These are phyloP conservation scores for Leonotis leonurus DNA, from an alignment of 257 asterid species.

Conservation along the genomic window DNA sequence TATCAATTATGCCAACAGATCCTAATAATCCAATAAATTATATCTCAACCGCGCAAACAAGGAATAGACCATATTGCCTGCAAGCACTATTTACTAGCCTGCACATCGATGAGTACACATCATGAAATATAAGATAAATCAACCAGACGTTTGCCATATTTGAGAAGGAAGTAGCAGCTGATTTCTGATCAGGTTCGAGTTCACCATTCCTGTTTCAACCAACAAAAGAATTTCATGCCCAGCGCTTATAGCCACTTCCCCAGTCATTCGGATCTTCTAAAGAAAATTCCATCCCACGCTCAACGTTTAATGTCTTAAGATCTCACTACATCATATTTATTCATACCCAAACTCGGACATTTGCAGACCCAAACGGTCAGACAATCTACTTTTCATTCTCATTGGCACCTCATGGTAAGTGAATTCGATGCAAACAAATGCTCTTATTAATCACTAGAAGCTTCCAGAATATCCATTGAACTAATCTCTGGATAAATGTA, in stretches of 20 bases:
- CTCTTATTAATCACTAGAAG: not conserved
- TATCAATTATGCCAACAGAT: not conserved
- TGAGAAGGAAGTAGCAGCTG: too few relatives aligned
- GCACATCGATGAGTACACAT: not conserved
- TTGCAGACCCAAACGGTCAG: not conserved
- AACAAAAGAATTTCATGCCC: not conserved
- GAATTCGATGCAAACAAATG: not conserved
- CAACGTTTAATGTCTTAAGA: not conserved
- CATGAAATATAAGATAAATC: not conserved
- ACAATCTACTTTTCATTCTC: not conserved
- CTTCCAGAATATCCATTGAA: not conserved
- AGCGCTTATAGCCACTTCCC: constrained; percentile 1
- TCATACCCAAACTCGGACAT: not conserved
- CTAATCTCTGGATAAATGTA: not conserved
- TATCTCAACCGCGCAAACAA: not conserved
- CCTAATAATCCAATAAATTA: not conserved
- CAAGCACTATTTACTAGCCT: not conserved
- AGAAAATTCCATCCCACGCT: not conserved
- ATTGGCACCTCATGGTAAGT: not conserved
- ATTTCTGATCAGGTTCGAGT: too few relatives aligned
- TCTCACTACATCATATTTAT: not conserved
- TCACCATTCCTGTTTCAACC: not conserved
- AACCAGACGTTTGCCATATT: not conserved
- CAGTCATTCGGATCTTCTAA: not conserved
- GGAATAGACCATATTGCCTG: not conserved